Evolutionary conservation across 768 basidiomycete genomes (phyloP).

Genomic region (Cystobasidium onofrii): DNA sequence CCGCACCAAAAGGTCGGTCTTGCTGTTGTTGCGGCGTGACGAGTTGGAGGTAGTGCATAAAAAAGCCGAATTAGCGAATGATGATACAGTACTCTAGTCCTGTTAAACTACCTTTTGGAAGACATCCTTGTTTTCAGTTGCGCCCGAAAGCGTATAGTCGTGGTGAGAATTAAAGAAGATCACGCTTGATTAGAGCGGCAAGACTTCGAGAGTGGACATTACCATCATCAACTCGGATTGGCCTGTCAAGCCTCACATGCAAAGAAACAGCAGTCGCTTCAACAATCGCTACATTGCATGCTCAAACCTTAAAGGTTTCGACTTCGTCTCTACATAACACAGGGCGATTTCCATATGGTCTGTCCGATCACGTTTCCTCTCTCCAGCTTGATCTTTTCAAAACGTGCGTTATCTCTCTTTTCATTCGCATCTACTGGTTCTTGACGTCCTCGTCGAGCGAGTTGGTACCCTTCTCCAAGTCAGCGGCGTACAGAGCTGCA

Average conservation of each 20-base stretch:
- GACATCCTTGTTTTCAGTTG: not conserved
- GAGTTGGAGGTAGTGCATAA: not conserved
- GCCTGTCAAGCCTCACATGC: no score
- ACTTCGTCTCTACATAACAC: not conserved
- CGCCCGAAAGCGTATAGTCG: not conserved
- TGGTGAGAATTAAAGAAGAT: not conserved
- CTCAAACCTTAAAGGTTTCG: no score
- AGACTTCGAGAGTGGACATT: not conserved
- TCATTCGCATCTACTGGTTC: slow-evolving; percentile 15
- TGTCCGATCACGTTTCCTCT: not conserved
- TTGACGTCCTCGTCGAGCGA: not conserved
- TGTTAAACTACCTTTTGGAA: not conserved
- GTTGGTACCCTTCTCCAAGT: slow-evolving; percentile 51
- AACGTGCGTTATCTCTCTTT: no score
- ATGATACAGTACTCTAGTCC: no score
- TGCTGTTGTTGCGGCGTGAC: not conserved
- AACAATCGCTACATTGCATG: not conserved
- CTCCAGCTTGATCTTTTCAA: not conserved
- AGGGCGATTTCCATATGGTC: not conserved
- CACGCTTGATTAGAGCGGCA: not conserved
- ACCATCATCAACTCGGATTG: no score
- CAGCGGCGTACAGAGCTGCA: slow-evolving; percentile 64
- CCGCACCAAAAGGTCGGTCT: slow-evolving; percentile 61
- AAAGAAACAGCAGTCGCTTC: no score
- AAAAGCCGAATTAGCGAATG: no score